These are phyloP conservation scores for Mortierella sp. DNA, from an alignment of 371 early-diverging fungal species.

Conservation along the genomic window DNA sequence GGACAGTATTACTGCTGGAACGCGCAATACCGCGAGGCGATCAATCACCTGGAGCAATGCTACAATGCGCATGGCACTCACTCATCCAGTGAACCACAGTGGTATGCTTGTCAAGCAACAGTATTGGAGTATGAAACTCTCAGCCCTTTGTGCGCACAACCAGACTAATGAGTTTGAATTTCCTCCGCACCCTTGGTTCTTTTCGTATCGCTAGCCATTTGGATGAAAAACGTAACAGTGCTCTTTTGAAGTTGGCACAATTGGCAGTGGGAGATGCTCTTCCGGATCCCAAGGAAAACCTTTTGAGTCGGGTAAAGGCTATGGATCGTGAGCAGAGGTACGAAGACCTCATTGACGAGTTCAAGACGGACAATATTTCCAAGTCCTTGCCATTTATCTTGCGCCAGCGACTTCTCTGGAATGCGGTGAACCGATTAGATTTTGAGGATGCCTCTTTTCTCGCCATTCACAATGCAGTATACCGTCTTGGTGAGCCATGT, in stretches of 20 bases:
- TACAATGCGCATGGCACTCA: constrained; percentile 19
- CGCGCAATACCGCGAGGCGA: constrained; percentile 27
- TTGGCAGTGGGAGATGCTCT: constrained; percentile 25
- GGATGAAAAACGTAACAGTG: constrained; percentile 23
- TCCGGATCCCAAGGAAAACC: constrained; percentile 18
- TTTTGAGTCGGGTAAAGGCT: constrained; percentile 18
- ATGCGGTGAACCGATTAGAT: constrained; percentile 20
- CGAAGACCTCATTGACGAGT: constrained; percentile 25
- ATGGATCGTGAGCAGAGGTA: constrained; percentile 21
- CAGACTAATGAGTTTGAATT: background rate
- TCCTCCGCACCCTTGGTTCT: background rate
- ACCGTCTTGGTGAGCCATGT: constrained; percentile 36
- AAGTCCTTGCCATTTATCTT: constrained; percentile 26
- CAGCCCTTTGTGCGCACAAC: background rate
- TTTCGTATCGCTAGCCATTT: constrained; percentile 17
- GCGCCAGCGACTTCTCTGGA: constrained; percentile 31
- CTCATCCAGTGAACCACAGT: background rate
- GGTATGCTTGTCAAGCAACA: background rate
- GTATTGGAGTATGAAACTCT: background rate
- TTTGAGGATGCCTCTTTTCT: constrained; percentile 19
- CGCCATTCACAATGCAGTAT: constrained; percentile 40
- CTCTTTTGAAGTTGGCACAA: constrained; percentile 30
- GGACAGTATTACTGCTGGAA: constrained; percentile 54
- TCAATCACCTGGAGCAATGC: constrained; percentile 24
- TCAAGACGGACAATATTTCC: constrained; percentile 32